A percentile compares a stretch with the other conserved stretches of the same genome.
Evolutionary conservation across 345 rosid species (phyloP).

Genomic region (Camelina hispida): DNA sequence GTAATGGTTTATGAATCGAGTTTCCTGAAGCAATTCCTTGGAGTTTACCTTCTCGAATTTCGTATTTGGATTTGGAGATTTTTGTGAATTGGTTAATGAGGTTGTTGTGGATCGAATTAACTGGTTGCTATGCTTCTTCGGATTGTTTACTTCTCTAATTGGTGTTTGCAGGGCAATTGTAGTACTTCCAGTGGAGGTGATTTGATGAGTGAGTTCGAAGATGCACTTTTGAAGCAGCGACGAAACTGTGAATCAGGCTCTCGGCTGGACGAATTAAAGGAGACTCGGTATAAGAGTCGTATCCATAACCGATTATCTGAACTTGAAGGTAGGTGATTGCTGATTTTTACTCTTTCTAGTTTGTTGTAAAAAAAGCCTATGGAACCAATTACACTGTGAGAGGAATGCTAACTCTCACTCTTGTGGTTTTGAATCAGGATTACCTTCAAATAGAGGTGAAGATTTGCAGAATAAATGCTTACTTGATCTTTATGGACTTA

Average conservation of each 20-base stretch:
- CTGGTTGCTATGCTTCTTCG: too few relatives aligned
- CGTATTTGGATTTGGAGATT: background rate
- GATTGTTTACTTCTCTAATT: background rate
- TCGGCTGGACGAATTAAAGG: conserved; percentile 53
- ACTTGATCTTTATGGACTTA: conserved; percentile 84
- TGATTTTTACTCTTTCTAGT: background rate
- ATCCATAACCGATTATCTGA: conserved; percentile 63
- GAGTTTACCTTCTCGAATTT: background rate
- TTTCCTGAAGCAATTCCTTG: background rate
- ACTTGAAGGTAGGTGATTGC: conserved; percentile 87
- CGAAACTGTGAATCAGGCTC: conserved; percentile 57
- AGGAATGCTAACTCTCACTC: conserved; percentile 8
- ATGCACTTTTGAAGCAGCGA: conserved; percentile 66
- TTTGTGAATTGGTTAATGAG: background rate
- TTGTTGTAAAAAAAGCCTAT: background rate
- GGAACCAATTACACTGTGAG: background rate
- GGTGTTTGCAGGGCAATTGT: conserved; percentile 46
- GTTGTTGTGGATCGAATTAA: too few relatives aligned
- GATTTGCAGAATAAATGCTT: conserved; percentile 86
- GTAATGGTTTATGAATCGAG: background rate
- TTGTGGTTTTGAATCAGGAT: conserved; percentile 54
- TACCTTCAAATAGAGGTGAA: conserved; percentile 84
- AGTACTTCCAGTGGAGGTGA: conserved; percentile 50
- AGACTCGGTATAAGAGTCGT: conserved; percentile 57
- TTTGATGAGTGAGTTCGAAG: conserved; percentile 76